Evolutionary conservation across 2,329 filamentous ascomycete species (phyloP).

Genomic region (Bipolaris bicolor): DNA sequence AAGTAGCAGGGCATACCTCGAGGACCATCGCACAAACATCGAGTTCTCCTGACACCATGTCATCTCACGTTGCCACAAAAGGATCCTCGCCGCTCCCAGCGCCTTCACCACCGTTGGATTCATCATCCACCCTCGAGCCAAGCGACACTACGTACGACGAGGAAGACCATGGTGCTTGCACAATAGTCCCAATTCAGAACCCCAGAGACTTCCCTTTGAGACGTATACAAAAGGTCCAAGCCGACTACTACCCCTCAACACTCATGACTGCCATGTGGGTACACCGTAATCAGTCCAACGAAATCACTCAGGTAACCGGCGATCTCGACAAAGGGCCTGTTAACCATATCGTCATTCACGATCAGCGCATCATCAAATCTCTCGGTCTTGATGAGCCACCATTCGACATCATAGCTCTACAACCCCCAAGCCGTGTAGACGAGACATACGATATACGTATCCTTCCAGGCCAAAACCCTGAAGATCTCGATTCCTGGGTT

Average conservation of each 20-base stretch:
- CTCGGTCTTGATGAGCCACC: conserved; percentile 16
- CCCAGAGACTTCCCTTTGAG: conserved; percentile 17
- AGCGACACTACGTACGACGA: neutral
- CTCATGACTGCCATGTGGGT: conserved; percentile 15
- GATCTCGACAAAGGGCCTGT: conserved; percentile 22
- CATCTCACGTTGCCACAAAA: neutral
- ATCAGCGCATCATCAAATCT: conserved; percentile 13
- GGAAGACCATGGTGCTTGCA: neutral
- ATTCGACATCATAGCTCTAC: conserved; percentile 3
- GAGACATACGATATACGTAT: conserved; percentile 20
- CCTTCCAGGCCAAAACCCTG: conserved; percentile 1
- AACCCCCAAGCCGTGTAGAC: conserved; percentile 1
- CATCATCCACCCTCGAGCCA: neutral
- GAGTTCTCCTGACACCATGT: neutral
- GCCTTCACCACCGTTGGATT: neutral
- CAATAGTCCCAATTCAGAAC: conserved; percentile 18
- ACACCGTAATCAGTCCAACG: conserved; percentile 4
- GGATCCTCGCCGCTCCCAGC: neutral
- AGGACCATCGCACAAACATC: neutral
- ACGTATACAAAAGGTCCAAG: conserved; percentile 22
- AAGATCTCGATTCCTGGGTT: conserved; percentile 9
- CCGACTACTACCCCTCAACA: conserved; percentile 17
- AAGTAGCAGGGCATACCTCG: neutral
- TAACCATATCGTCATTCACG: conserved; percentile 23
- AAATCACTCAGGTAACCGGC: conserved; percentile 17